Percentiles rank a stretch among this genome's conserved stretches.
These are phyloP conservation scores for Coprinopsis marcescibilis DNA, from an alignment of 768 basidiomycete genomes.

Conservation along the genomic window DNA sequence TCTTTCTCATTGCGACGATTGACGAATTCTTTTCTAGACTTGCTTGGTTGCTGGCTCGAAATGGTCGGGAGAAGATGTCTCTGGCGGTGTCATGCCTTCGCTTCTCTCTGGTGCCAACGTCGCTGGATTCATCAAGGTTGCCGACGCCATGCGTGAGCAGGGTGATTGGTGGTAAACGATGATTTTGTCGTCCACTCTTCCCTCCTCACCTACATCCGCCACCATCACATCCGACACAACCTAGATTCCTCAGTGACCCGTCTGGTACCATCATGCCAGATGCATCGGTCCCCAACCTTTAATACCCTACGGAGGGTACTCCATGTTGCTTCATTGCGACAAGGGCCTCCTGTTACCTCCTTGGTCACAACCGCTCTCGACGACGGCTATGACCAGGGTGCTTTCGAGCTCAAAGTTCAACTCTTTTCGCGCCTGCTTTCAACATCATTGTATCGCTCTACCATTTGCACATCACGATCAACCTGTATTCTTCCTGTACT, in stretches of 20 bases:
- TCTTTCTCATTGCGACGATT: background rate
- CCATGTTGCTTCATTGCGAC: too few relatives aligned
- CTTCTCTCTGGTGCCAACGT: conserved; percentile 68
- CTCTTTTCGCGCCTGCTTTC: background rate
- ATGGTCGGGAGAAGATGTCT: conserved; percentile 46
- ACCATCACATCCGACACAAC: too few relatives aligned
- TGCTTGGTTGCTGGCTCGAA: conserved; percentile 53
- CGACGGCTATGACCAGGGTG: too few relatives aligned
- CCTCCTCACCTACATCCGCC: background rate
- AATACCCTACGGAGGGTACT: background rate
- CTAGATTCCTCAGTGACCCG: too few relatives aligned
- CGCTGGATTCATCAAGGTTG: conserved; percentile 65
- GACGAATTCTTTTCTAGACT: conserved; percentile 24
- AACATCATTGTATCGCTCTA: background rate
- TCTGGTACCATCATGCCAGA: too few relatives aligned
- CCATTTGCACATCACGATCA: too few relatives aligned
- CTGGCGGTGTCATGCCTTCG: conserved; percentile 37
- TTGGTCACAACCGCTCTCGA: background rate
- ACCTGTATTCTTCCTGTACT: too few relatives aligned
- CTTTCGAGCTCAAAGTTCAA: too few relatives aligned
- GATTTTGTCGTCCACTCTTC: conserved; percentile 3
- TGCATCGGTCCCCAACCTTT: too few relatives aligned
- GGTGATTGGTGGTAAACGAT: conserved; percentile 70
- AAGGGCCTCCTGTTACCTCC: background rate
- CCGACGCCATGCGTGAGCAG: conserved; percentile 68